These are phyloP conservation scores for Mucor sp. DNA, from an alignment of 371 early-diverging fungal species.

Conservation along the genomic window DNA sequence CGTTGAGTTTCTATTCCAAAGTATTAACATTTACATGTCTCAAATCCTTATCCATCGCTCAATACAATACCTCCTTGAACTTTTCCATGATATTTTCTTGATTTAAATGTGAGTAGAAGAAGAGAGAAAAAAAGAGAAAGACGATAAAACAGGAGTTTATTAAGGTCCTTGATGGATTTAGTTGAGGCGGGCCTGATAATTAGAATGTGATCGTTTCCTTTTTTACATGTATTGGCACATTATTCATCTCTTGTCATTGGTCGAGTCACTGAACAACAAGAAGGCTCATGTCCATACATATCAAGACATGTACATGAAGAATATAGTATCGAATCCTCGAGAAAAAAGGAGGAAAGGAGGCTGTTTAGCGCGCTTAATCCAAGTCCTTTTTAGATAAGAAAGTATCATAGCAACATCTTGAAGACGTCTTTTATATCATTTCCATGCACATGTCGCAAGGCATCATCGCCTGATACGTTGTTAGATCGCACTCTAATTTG, in stretches of 20 bases:
- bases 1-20: slow-evolving; percentile 63
- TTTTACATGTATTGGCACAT: slow-evolving; percentile 12
- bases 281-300: not conserved
- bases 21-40: not conserved
- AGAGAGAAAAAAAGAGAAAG: slow-evolving; percentile 3
- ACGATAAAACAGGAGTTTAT: slow-evolving; percentile 1
- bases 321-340: not conserved
- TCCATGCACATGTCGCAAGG: too few species aligned
- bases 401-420: too few species aligned
- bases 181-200: slow-evolving; percentile 13
- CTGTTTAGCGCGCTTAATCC: not conserved
- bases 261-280: not conserved
- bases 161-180: not conserved
- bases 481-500: too few species aligned
- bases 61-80: slow-evolving; percentile 30
- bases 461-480: too few species aligned
- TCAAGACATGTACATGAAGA: not conserved
- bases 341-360: not conserved
- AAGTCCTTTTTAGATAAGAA: too few species aligned
- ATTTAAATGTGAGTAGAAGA: slow-evolving; percentile 10
- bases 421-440: too few species aligned
- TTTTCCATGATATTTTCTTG: slow-evolving; percentile 32
- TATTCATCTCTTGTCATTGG: slow-evolving; percentile 6
- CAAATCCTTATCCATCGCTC: not conserved
- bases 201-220: slow-evolving; percentile 26